These are phyloP conservation scores for Umbelopsis ramanniana DNA, from an alignment of 192 early-diverging fungal species.

Conservation along the genomic window DNA sequence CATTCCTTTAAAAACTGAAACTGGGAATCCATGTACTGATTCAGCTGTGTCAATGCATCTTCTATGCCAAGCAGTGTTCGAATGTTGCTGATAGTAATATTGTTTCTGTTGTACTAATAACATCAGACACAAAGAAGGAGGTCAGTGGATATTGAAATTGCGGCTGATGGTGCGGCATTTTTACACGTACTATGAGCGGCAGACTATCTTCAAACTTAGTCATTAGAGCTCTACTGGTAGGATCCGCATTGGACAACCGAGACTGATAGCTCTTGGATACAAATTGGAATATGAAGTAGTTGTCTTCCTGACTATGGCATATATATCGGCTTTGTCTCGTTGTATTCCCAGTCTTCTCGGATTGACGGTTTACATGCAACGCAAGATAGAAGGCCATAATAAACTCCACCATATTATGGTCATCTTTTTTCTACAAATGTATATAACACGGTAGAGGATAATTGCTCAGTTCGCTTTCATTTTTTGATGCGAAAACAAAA, in stretches of 20 bases:
- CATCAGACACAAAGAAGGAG: background rate
- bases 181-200: slow-evolving; percentile 3
- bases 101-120: background rate
- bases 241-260: background rate
- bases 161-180: background rate
- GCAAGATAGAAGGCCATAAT: background rate
- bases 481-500: background rate
- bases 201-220: background rate
- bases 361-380: background rate
- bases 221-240: background rate
- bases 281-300: slow-evolving; percentile 9
- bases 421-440: background rate
- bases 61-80: background rate
- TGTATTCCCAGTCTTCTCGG: background rate
- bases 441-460: background rate
- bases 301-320: background rate
- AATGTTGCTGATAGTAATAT: slow-evolving; percentile 1
- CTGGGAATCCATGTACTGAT: background rate
- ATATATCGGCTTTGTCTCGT: background rate
- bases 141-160: background rate
- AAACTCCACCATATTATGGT: background rate
- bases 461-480: background rate
- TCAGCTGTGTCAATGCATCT: background rate
- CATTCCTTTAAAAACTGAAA: slow-evolving; percentile 14
- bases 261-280: background rate